Evolutionary conservation across 1,139 yeast species (phyloP).

Genomic region (Yamadazyma aaseri): DNA sequence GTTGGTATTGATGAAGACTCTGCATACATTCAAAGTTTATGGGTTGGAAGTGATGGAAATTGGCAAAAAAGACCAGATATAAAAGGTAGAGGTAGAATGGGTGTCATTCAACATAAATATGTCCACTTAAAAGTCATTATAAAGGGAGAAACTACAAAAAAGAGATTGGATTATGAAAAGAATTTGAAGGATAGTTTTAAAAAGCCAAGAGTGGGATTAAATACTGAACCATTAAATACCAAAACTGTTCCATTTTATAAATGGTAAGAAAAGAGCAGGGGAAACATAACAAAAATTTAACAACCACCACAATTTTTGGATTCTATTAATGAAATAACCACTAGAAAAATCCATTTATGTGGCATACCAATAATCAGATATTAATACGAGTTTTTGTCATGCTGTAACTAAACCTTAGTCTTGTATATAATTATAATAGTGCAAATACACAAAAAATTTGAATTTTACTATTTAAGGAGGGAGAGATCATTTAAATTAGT

Average conservation of each 20-base stretch:
- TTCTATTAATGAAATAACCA: too few species aligned
- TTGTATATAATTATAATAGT: slow-evolving; percentile 6
- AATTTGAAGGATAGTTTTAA: slow-evolving; percentile 36
- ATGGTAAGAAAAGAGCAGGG: too few species aligned
- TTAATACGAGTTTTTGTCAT: not conserved
- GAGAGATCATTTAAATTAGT: slow-evolving; percentile 5
- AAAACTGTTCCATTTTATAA: slow-evolving; percentile 42
- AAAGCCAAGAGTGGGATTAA: slow-evolving; percentile 49
- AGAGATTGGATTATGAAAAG: slow-evolving; percentile 61
- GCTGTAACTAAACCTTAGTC: slow-evolving; percentile 1
- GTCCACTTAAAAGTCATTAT: slow-evolving; percentile 80
- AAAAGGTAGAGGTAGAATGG: slow-evolving; percentile 90
- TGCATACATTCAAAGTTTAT: slow-evolving; percentile 74
- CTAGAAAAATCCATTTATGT: too few species aligned
- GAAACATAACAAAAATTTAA: too few species aligned
- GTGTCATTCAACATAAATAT: slow-evolving; percentile 71
- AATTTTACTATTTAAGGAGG: slow-evolving; percentile 4
- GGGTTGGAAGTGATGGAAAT: slow-evolving; percentile 90
- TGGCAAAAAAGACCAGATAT: slow-evolving; percentile 73
- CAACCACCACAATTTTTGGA: too few species aligned
- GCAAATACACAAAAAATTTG: slow-evolving; percentile 4
- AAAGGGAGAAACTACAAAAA: slow-evolving; percentile 60
- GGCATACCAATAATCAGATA: too few species aligned
- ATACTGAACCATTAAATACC: slow-evolving; percentile 47
- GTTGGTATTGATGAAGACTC: slow-evolving; percentile 60